Conservation (phyloP, 176 grass and related monocot species). For the Chloris gayana region DNA sequence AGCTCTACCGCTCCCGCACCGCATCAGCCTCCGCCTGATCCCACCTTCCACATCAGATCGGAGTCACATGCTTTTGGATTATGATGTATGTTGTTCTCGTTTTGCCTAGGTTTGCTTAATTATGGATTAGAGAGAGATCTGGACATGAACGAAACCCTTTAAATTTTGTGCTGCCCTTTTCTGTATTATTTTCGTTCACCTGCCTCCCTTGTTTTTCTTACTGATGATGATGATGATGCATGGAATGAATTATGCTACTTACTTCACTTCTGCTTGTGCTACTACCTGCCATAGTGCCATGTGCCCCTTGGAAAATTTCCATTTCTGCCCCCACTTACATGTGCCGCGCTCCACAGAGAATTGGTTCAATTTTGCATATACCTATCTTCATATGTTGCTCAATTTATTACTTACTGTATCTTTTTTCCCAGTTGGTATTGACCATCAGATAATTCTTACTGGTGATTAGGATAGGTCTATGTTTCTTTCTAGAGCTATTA, state of each 20-base stretch:
- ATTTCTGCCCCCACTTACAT: not conserved
- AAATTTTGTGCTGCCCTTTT: slow-evolving; percentile 27
- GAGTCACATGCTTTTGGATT: not conserved
- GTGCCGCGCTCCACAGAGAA: too few species aligned
- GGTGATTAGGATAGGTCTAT: not conserved
- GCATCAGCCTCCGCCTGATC: slow-evolving; percentile 61
- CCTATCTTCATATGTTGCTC: not conserved
- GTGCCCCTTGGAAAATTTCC: not conserved
- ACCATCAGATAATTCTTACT: not conserved
- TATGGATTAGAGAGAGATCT: not conserved
- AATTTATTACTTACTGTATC: not conserved
- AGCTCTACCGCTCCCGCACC: slow-evolving; percentile 80
- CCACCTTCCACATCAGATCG: not conserved
- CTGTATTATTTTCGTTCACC: not conserved
- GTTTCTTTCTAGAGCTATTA: not conserved
- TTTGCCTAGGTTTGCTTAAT: not conserved
- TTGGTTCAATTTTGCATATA: not conserved
- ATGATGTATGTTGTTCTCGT: not conserved
- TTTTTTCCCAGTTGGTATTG: not conserved
- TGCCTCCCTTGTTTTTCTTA: not conserved
- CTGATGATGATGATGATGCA: not conserved
- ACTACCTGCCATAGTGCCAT: not conserved
- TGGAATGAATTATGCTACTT: slow-evolving; percentile 24
- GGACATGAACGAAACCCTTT: not conserved
- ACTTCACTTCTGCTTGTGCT: not conserved